Evolutionary conservation across 805 yeast genomes (phyloP), one percentile per base, ranked within the genome.

Genomic region (Jamesozyma rosinii): DNA sequence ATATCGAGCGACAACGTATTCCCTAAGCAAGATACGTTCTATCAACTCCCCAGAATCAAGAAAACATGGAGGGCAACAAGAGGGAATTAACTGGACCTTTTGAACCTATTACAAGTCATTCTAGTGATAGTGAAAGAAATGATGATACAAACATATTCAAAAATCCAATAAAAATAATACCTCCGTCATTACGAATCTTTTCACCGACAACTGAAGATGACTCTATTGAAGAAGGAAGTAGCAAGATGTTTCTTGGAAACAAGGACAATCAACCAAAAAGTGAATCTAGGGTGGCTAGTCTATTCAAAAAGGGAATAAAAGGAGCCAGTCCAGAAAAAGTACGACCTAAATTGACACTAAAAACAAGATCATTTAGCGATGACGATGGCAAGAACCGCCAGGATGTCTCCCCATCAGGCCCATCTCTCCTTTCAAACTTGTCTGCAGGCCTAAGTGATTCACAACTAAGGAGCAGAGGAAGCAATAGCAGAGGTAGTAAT

Each of bases 31-130:
- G 11, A 8, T 24, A 8, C 29, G 29, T 24, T 24, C 6, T 11
- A 24, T 6, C 29, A 24, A 11, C 29, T 8, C 11, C 11, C 11
- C 29, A 8, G 29, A 24, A n/a, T 24, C 6, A 8, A 24, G 10
- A 24, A 32, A 21, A 3, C 26, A 52, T 52, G 58, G 49, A 42
- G 19, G 39, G 34, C 35, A 36, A 37, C 27, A 52, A 47, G 33
- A 51, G 59, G 38, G 48, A 48, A 18, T 41, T 54, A 10, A 53
- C 59, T 2, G 50, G 48, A 4, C 48, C 50, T 19, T 53, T 50
- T 21, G 58, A 53, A 33, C 52, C 50, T 18, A 14, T 37, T 8
- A 24, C 29, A 2, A 42, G 37, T 37, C 38, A 24, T 15, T 37
- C 40, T 20, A 38, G 21, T 38, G 41, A 43, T 20, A 46, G 36